Base-by-base conservation (phyloP, 805 yeast genomes). In the Candida broadrunensis region DNA sequence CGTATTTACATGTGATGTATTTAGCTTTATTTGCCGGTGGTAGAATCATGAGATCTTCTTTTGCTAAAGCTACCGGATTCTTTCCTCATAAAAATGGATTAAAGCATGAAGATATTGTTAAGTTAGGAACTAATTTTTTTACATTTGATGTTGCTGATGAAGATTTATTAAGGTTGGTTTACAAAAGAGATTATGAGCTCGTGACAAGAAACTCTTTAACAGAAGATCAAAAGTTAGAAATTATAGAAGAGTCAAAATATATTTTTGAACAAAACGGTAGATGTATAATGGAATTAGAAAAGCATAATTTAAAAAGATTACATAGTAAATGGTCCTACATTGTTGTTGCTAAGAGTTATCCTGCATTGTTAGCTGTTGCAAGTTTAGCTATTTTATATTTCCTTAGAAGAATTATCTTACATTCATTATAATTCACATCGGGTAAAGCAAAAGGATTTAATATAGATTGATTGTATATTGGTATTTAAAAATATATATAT, bases 1-100 rank as follows among this genome's bases (percentile, higher is more conserved):
- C 95, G 4, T 87, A 87, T 60, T 78, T 88, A 67, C 96, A 87
- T 58, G 93, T 85, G 36, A 74, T 87, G 79, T 87, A 87, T 62
- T 65, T 87, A 55, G 95, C 93, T 0, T 72, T 87, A 37, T 87
- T 87, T 66, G 95, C 95, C 2, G 96, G 96, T 37, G 95, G 95
- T 14, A 72, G 81, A 47, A 70, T 87, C 25, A 73, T 88, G 78
- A 68, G 83, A 44, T 80, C 89, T 0, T 76, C 81, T 14, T 62
- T 87, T 21, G 69, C 81, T 37, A 78, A 75, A 52, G 82, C 88
- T 18, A 65, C 83, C 5, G 87, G 89, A 2, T 61, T 86, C 41
- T 85, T 85, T 72, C 95, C 95, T 8, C 81, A 82, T 50, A 77
- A 82, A 35, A 77, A 77, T 40, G 88, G 87, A 20, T 69, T 79